Conservation (phyloP, 352 stramenopile species). For the Phytophthora citricola region DNA sequence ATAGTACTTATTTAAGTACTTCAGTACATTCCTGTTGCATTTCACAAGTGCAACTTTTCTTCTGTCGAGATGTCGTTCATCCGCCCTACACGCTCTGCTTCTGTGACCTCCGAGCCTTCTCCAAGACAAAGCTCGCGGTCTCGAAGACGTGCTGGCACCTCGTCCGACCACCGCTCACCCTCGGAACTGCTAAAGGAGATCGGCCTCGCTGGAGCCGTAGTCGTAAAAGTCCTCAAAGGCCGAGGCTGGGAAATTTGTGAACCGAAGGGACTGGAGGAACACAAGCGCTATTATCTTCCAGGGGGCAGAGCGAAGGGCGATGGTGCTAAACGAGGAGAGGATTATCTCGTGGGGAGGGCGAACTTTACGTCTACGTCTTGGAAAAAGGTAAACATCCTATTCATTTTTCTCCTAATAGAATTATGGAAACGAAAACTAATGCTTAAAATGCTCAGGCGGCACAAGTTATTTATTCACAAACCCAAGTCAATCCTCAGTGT, state of each 20-base stretch:
- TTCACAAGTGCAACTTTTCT: neutral
- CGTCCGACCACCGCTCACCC: conserved; percentile 3
- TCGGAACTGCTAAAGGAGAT: conserved; percentile 16
- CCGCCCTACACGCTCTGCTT: conserved; percentile 2
- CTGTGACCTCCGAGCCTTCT: conserved; percentile 1
- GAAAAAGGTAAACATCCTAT: conserved; percentile 6
- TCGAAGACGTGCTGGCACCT: conserved; percentile 1
- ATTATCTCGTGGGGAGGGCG: conserved; percentile 13
- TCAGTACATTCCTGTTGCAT: no score
- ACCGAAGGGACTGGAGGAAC: conserved; percentile 11
- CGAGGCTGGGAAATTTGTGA: conserved; percentile 17
- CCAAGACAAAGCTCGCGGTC: conserved; percentile 5
- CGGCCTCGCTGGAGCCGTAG: conserved; percentile 11
- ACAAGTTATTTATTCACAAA: conserved; percentile 4
- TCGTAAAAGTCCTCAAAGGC: conserved; percentile 18
- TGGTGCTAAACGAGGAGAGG: neutral
- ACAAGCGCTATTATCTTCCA: conserved; percentile 17
- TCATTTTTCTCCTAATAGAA: neutral
- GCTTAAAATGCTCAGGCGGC: neutral
- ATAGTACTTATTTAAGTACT: no score
- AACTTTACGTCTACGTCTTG: conserved; percentile 16
- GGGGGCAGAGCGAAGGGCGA: conserved; percentile 12
- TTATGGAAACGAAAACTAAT: neutral
- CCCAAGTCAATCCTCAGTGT: neutral
- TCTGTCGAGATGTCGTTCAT: conserved; percentile 7